phyloP scores from a whole-genome alignment of 305 asterid species.

The Rubia balearica region DNA sequence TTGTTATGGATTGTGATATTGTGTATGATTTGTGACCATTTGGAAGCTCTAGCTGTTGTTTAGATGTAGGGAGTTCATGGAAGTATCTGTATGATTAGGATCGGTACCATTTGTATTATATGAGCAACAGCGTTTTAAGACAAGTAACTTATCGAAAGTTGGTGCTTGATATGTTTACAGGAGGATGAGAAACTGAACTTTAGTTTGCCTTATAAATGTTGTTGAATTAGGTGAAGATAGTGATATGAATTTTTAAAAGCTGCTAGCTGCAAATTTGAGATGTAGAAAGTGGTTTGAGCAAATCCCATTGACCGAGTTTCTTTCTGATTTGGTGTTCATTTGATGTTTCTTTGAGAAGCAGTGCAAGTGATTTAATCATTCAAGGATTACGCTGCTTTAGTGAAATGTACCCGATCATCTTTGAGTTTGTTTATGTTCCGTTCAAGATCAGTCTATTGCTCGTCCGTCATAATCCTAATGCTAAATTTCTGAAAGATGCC shows the following conservation, averaged over 20 bases:
- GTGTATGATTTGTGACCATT: neutral
- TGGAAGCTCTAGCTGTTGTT: slow-evolving; percentile 1
- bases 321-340: neutral
- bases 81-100: neutral
- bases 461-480: neutral
- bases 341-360: neutral
- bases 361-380: neutral
- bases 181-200: neutral
- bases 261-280: neutral
- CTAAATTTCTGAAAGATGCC: neutral
- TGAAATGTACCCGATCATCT: neutral
- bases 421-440: neutral
- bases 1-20: neutral
- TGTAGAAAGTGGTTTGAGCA: neutral
- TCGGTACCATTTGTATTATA: neutral
- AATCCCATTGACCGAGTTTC: neutral
- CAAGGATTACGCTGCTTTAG: neutral
- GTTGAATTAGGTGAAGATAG: neutral
- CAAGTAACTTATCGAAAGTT: neutral
- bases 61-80: neutral
- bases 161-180: neutral
- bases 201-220: neutral
- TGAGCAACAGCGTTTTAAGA: neutral
- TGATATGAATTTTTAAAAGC: neutral
- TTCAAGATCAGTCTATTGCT: neutral